A percentile compares a stretch with the other conserved stretches of the same genome.
These are phyloP conservation scores for Eutrema japonicum DNA, from an alignment of 345 rosid species.

Conservation along the genomic window DNA sequence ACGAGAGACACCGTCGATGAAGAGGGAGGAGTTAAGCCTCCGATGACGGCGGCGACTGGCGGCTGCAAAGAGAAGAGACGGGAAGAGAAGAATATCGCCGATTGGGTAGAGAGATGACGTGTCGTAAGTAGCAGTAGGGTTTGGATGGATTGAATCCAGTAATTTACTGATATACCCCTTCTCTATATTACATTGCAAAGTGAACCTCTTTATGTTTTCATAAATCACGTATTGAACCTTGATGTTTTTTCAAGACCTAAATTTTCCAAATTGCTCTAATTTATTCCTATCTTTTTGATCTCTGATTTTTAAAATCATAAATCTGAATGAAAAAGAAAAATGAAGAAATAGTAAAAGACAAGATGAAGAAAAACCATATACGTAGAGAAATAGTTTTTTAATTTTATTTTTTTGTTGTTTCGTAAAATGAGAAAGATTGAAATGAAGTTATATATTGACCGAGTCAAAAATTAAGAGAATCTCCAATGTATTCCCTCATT, in stretches of 20 bases:
- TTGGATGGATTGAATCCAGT: conserved; percentile 7
- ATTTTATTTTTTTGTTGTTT: not conserved
- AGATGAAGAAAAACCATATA: not conserved
- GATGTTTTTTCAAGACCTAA: not conserved
- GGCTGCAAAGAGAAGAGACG: conserved; percentile 15
- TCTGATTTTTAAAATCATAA: not conserved
- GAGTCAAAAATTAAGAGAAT: conserved; percentile 14
- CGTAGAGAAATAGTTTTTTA: not conserved
- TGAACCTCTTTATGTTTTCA: not conserved
- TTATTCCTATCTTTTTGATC: not conserved
- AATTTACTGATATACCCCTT: conserved; percentile 32
- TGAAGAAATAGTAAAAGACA: not conserved
- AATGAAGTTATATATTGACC: conserved; percentile 2
- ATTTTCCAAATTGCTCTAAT: not conserved
- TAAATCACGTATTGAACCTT: conserved; percentile 2
- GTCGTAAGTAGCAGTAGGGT: conserved; percentile 31
- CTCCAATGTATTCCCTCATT: too few relatives aligned
- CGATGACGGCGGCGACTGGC: conserved; percentile 35
- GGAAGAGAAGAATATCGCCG: conserved; percentile 11
- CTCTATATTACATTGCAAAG: not conserved
- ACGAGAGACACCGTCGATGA: not conserved
- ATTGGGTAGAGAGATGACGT: conserved; percentile 31
- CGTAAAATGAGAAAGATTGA: not conserved
- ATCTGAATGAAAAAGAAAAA: not conserved
- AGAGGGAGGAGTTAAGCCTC: conserved; percentile 23